Evolutionary conservation across 73 alveolate species (phyloP), one percentile per base, ranked within the genome.

Genomic region (Paramecium biaurelia): DNA sequence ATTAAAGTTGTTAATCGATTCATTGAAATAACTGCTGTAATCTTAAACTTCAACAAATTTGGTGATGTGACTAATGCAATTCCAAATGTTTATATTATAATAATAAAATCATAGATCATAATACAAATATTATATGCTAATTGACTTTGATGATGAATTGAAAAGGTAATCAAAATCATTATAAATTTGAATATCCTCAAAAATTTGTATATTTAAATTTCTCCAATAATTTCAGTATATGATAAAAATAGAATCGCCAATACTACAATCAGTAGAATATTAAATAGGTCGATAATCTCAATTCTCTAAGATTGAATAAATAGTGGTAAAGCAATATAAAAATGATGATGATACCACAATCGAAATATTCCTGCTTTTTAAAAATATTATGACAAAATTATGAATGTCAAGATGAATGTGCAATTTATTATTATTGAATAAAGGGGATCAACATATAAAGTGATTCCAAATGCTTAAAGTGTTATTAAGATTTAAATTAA

Each of bases 321-420:
- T 30, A 63, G 20, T 26, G 84, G 84, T 10, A 30, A 11, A 2
- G 45, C 49, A 30, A 63, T 11, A 30, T 30, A 30, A 32, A 63
- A 63, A 26, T 63, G 84, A 3, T 63, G 84, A 63, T 63, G 84
- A 32, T 63, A 63, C 84, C 84, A 63, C 41, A 63, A 7, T 63
- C 84, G 41, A 63, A 63, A 63, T 30, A 63, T 63, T 30, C 53
- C 1, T 30, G 47, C 49, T 14, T 26, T 63, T 26, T 63, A 30
- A 63, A 26, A 63, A 63, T 11, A 63, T 30, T 10, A 30, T 30
- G 84, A 21, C 4, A 63, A 26, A 32, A 63, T 32, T 30, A 63
- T 63, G 84, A 63, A 63, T 23, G 84, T 20, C 20, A 63, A 32
- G 15, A 63, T 63, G 84, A 63, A 63, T 2, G 24, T 63, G 84